These are phyloP conservation scores for Aspergillus carlsbadensis DNA, from an alignment of 495 filamentous ascomycete genomes.

Conservation along the genomic window DNA sequence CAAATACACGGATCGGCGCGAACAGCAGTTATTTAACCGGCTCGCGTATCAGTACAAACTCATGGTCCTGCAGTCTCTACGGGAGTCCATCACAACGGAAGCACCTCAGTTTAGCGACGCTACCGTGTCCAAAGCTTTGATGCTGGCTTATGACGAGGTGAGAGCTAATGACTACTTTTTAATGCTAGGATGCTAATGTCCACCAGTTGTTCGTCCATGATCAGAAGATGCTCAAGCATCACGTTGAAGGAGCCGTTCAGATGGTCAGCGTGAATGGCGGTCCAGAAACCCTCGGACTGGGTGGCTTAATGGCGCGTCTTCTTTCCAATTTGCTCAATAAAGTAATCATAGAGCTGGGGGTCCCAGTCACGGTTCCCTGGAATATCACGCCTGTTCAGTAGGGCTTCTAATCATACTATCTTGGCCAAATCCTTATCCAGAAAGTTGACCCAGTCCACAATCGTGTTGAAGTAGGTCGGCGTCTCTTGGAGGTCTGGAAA, in stretches of 20 bases:
- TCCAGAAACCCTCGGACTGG: conserved; percentile 16
- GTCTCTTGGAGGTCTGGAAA: too few relatives aligned
- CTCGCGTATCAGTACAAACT: conserved; percentile 10
- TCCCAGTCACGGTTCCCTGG: conserved; percentile 2
- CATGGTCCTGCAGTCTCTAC: neutral
- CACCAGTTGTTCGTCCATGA: conserved; percentile 17
- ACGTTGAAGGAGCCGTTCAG: conserved; percentile 20
- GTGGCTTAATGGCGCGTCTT: conserved; percentile 20
- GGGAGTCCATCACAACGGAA: neutral
- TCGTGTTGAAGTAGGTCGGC: too few relatives aligned
- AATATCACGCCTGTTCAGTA: neutral
- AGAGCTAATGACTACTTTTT: neutral
- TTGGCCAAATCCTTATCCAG: neutral
- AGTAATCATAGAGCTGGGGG: neutral
- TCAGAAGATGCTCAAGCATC: conserved; percentile 18
- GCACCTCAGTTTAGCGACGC: conserved; percentile 19
- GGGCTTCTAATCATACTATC: too few relatives aligned
- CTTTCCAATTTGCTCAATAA: conserved; percentile 20
- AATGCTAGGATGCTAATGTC: neutral
- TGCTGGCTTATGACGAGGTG: conserved; percentile 29
- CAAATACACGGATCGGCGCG: neutral
- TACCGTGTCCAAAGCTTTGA: conserved; percentile 22
- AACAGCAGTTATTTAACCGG: conserved; percentile 1
- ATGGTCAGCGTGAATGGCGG: conserved; percentile 24
- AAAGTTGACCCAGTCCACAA: conserved; percentile 33